Evolutionary conservation across 805 yeast species (phyloP).

Genomic region (Jamesozyma hellenica): DNA sequence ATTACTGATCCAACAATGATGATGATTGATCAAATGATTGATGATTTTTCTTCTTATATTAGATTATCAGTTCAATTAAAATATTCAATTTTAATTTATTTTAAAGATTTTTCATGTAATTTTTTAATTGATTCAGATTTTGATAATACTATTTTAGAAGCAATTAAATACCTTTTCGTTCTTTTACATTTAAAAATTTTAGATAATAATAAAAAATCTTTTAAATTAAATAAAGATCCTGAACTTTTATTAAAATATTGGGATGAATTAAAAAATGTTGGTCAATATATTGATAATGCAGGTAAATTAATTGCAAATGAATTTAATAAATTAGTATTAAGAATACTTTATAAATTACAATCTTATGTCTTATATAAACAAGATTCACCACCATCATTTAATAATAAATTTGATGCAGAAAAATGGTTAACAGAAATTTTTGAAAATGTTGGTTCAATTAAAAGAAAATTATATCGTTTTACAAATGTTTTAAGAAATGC

Average conservation of each 20-base stretch:
- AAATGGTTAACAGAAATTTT: conserved; percentile 61
- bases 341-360: conserved; percentile 57
- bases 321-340: conserved; percentile 53
- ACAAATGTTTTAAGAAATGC: conserved; percentile 54
- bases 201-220: conserved; percentile 62
- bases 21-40: conserved; percentile 92
- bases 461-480: conserved; percentile 76
- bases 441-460: conserved; percentile 63
- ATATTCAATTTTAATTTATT: conserved; percentile 51
- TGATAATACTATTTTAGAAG: conserved; percentile 61
- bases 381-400: conserved; percentile 45
- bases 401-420: conserved; percentile 33
- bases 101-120: conserved; percentile 58
- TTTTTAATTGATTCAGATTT: conserved; percentile 52
- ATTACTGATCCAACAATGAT: conserved; percentile 80
- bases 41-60: conserved; percentile 70
- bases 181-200: conserved; percentile 67
- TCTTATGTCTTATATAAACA: conserved; percentile 65
- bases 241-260: conserved; percentile 81
- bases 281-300: conserved; percentile 70
- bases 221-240: conserved; percentile 81
- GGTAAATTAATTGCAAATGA: conserved; percentile 74
- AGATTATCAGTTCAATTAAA: conserved; percentile 66
- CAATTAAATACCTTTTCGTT: conserved; percentile 61
- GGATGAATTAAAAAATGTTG: conserved; percentile 65